Base-by-base conservation (phyloP, 2,329 filamentous ascomycete genomes). In the Phialophora expanda region DNA sequence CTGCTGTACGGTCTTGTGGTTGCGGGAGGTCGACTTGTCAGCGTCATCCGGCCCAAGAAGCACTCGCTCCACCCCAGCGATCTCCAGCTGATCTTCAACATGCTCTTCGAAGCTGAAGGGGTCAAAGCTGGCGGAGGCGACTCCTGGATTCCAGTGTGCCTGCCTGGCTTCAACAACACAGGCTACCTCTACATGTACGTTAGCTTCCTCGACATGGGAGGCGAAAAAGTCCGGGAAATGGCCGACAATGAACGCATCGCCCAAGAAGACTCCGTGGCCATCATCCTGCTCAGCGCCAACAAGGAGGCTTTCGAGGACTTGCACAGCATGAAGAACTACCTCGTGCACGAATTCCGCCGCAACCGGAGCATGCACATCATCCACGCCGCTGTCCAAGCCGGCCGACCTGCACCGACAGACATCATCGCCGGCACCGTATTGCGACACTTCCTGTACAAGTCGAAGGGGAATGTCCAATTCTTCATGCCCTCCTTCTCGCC, bases 171-270 rank as follows among this genome's bases (percentile, higher is more conserved):
- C 81, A 99, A 99, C 80, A 98, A 92, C 77, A 91, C 89, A 59
- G 96, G 95, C 28, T 99, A 96, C 75, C 84, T 99, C 1, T 97
- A 99, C 81, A 98, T 99, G 93, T 99, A 98, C 75, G 95, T 99
- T 75, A 97, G 92, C 81, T 99, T 98, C 77, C 86, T 99, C 68
- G 88, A 92, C 71, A 83, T 86, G 44, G 81, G 84, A 51, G 78
- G 83, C 26, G 81, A 80, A n/a, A 74, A 78, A 34, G 80, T 78
- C 62, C 78, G 77, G 30, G 76, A 79, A 62, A 72, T 75, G 61
- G 75, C 81, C 67, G 71, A 75, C 34, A 76, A 80, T 41, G 77
- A 79, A 66, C 68, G 75, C 9, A 77, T 76, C 22, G 77, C 74
- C 72, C 73, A 81, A 57, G 89, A 92, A 58, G 89, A 95, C 70